A percentile compares a stretch with the other conserved stretches of the same genome.
Evolutionary conservation across 768 basidiomycete species (phyloP).

Genomic region (Coprinopsis sp.): DNA sequence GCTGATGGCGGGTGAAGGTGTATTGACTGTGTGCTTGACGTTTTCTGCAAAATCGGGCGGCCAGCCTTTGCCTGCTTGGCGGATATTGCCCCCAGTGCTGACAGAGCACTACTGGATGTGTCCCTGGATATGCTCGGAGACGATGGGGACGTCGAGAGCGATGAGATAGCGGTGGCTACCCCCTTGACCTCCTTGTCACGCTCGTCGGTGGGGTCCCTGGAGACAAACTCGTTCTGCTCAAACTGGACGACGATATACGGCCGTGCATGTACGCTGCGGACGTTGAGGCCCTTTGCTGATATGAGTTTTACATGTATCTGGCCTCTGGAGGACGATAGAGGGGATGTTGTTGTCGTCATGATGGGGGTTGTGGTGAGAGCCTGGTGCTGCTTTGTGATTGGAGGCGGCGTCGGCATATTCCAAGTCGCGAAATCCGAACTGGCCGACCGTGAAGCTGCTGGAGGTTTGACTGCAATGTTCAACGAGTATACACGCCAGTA

Average conservation of each 20-base stretch:
- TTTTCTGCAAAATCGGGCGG: slow-evolving; percentile 25
- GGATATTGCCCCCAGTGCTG: slow-evolving; percentile 60
- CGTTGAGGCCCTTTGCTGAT: slow-evolving; percentile 78
- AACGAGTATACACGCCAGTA: no score
- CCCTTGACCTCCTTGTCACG: slow-evolving; percentile 88
- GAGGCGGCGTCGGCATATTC: slow-evolving; percentile 25
- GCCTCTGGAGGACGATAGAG: slow-evolving; percentile 42
- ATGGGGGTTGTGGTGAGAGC: slow-evolving; percentile 24
- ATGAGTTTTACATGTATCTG: slow-evolving; percentile 97
- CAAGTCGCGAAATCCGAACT: no score
- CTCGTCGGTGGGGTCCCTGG: slow-evolving; percentile 82
- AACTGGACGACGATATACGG: slow-evolving; percentile 98
- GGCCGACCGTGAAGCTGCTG: no score
- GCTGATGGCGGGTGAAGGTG: slow-evolving; percentile 23
- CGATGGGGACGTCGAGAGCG: slow-evolving; percentile 19
- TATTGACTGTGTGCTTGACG: slow-evolving; percentile 31
- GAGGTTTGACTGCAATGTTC: no score
- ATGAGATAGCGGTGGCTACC: slow-evolving; percentile 53
- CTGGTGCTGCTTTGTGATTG: slow-evolving; percentile 38
- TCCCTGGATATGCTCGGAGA: slow-evolving; percentile 35
- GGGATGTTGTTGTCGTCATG: slow-evolving; percentile 25
- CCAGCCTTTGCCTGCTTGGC: slow-evolving; percentile 40
- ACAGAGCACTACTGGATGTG: slow-evolving; percentile 42
- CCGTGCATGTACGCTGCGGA: slow-evolving; percentile 56
- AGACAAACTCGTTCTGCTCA: slow-evolving; percentile 98